Conservation (phyloP, 257 asterid species). For the Voacanga thouarsii region DNA sequence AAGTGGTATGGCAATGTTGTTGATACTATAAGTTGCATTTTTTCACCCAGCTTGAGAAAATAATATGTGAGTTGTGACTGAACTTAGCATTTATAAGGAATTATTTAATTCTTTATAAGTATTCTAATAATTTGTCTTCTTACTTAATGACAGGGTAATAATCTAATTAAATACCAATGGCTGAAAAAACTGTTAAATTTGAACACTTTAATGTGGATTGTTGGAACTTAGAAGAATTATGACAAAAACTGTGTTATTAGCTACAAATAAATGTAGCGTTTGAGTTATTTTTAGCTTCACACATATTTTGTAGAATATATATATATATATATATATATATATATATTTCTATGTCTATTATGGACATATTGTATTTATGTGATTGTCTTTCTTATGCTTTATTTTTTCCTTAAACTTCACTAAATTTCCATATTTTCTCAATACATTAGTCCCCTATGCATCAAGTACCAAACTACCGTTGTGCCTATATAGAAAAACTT, state of each 20-base stretch:
- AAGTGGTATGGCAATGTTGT: no score
- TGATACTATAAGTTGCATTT: not conserved
- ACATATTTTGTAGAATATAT: no score
- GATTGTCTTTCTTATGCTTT: no score
- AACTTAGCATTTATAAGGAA: not conserved
- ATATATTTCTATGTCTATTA: no score
- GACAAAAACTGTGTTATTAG: not conserved
- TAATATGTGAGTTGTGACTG: not conserved
- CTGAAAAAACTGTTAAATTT: not conserved
- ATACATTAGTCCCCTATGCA: no score
- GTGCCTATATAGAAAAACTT: no score
- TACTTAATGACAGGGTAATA: not conserved
- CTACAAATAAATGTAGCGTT: not conserved
- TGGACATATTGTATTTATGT: no score
- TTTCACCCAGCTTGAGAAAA: not conserved
- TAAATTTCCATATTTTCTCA: no score
- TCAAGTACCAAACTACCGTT: no score
- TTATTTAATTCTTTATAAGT: not conserved
- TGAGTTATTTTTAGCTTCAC: not conserved
- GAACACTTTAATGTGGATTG: not conserved
- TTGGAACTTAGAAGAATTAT: not conserved
- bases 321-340: no score
- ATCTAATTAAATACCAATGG: not conserved
- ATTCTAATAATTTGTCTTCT: not conserved
- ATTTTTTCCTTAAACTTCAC: no score